Percentiles rank a stretch among this genome's conserved stretches.
Evolutionary conservation across 306 rosid genomes (phyloP).

Genomic region (Malus asiatica): DNA sequence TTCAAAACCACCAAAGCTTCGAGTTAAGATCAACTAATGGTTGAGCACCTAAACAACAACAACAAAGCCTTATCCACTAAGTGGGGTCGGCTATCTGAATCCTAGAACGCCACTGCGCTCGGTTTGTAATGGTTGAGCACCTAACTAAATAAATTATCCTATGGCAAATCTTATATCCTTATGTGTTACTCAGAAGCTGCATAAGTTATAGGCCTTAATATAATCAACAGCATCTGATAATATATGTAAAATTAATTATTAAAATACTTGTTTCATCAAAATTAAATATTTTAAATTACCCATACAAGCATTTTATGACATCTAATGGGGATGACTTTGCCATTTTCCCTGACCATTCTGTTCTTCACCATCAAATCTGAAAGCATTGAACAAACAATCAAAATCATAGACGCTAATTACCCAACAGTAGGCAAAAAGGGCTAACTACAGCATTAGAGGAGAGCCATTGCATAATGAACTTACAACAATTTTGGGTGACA

Average conservation of each 20-base stretch:
- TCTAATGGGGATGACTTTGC: background rate
- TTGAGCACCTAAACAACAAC: background rate
- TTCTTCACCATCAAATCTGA: slow-evolving; percentile 23
- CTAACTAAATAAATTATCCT: background rate
- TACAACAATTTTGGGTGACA: slow-evolving; percentile 12
- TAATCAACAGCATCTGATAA: background rate
- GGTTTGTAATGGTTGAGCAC: background rate
- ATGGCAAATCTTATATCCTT: background rate
- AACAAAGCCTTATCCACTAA: no score
- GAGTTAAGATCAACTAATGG: background rate
- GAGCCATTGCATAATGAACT: slow-evolving; percentile 16
- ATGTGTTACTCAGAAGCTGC: background rate
- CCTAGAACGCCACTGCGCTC: no score
- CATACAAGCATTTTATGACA: background rate
- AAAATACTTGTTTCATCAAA: background rate
- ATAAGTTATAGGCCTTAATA: background rate
- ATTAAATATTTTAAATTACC: slow-evolving; percentile 7
- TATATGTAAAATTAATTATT: background rate
- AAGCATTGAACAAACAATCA: slow-evolving; percentile 13
- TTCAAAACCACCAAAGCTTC: background rate
- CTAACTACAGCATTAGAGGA: background rate
- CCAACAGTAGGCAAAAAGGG: background rate
- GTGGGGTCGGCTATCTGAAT: no score
- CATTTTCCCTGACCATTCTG: slow-evolving; percentile 1
- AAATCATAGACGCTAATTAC: background rate